Evolutionary conservation across 371 early-diverging fungal genomes (phyloP).

Genomic region (Mucor velutinosus): DNA sequence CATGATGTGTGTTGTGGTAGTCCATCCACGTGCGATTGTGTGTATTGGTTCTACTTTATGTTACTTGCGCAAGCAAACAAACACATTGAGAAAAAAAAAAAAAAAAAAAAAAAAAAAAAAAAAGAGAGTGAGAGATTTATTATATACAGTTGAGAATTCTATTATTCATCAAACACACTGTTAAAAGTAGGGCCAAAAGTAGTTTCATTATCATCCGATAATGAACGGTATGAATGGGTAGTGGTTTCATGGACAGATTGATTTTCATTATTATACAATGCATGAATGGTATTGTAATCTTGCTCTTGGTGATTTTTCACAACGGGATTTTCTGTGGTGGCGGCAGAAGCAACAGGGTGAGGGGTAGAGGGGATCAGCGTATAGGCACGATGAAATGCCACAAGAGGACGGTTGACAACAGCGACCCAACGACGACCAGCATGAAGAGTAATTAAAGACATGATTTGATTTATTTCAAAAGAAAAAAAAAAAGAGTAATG

Average conservation of each 20-base stretch:
- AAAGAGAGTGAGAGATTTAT: too few species aligned
- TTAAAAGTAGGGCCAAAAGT: constrained; percentile 16
- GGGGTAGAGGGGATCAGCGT: constrained; percentile 7
- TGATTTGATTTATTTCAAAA: neutral
- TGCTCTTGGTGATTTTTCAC: neutral
- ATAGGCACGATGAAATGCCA: neutral
- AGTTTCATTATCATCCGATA: constrained; percentile 11
- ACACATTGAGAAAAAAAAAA: neutral
- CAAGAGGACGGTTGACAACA: neutral
- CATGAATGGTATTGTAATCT: constrained; percentile 11
- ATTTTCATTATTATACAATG: constrained; percentile 25
- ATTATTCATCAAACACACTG: constrained; percentile 24
- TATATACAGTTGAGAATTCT: neutral
- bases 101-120: neutral
- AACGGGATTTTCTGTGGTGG: neutral
- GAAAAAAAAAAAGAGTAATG: neutral
- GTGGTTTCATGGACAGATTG: constrained; percentile 18
- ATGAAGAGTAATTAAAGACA: neutral
- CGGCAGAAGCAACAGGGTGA: neutral
- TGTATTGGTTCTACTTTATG: neutral
- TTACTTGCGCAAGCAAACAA: neutral
- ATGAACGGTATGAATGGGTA: constrained; percentile 4
- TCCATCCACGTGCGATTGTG: neutral
- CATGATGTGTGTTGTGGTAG: neutral
- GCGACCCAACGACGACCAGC: constrained; percentile 2